These are phyloP conservation scores for Metschnikowia matae DNA, from an alignment of 805 yeast species.

Conservation along the genomic window DNA sequence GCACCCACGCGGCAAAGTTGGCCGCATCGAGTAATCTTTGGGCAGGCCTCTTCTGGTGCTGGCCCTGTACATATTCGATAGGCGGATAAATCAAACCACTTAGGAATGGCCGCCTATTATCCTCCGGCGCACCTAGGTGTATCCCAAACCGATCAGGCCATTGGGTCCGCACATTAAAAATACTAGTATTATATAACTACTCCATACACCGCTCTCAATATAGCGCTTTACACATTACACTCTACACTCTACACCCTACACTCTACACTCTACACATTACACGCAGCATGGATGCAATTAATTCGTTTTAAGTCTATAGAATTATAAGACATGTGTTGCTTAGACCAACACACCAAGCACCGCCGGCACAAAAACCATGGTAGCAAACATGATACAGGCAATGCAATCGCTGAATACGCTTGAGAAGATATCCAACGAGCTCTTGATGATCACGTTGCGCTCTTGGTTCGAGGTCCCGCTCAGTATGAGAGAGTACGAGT, in stretches of 20 bases:
- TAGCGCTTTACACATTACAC: too few relatives aligned
- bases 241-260: too few relatives aligned
- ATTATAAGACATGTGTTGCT: background rate
- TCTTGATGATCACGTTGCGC: background rate
- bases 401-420: slow-evolving; percentile 8
- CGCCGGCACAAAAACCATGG: slow-evolving; percentile 12
- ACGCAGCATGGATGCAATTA: background rate
- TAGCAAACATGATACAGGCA: slow-evolving; percentile 10
- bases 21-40: background rate
- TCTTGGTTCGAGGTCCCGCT: background rate
- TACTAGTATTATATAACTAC: too few relatives aligned
- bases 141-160: background rate
- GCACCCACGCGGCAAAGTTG: slow-evolving; percentile 1
- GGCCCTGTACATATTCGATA: background rate
- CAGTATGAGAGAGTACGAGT: slow-evolving; percentile 6
- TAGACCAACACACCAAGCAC: slow-evolving; percentile 4
- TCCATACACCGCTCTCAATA: too few relatives aligned
- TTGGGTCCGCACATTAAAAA: background rate
- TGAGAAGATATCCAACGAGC: slow-evolving; percentile 2
- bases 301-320: background rate
- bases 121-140: background rate
- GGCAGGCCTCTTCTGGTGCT: background rate
- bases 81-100: slow-evolving; percentile 1
- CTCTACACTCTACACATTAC: background rate
- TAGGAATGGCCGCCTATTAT: background rate